phyloP scores from a whole-genome alignment of 2,329 filamentous ascomycete species.

The Scedosporium dehoogii region DNA sequence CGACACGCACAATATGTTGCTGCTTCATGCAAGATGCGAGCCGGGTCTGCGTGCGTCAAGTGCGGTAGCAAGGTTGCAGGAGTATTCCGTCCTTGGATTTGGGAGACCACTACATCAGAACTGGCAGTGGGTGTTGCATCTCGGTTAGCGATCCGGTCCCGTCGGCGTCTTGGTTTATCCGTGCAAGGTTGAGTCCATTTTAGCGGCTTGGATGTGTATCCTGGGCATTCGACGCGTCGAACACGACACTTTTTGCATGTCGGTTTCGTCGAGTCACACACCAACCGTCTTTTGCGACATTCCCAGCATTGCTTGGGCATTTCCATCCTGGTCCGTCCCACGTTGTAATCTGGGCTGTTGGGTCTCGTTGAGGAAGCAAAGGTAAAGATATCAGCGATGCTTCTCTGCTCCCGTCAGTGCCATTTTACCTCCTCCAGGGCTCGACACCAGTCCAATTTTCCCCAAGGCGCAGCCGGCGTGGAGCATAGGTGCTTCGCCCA shows the following conservation, averaged over 20 bases:
- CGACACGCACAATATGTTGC: neutral
- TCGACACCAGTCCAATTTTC: too few relatives aligned
- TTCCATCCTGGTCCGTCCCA: neutral
- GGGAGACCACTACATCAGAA: neutral
- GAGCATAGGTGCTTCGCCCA: too few relatives aligned
- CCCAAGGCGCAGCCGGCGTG: too few relatives aligned
- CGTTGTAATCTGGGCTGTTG: too few relatives aligned
- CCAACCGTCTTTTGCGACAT: neutral
- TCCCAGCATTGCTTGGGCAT: neutral
- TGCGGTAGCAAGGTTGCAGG: neutral
- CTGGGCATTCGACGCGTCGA: neutral
- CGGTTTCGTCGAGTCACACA: neutral
- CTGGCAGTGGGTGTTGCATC: neutral
- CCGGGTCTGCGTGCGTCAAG: neutral
- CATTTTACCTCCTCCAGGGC: too few relatives aligned
- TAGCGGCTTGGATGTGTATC: neutral
- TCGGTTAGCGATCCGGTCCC: neutral
- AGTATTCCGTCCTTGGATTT: neutral
- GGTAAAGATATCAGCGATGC: too few relatives aligned
- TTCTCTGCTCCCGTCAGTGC: too few relatives aligned
- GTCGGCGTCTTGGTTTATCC: neutral
- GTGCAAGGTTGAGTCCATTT: neutral
- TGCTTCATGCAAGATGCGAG: neutral
- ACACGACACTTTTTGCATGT: neutral
- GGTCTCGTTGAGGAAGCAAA: too few relatives aligned